These are phyloP conservation scores for Chytridium lagenaria DNA, from an alignment of 371 early-diverging fungal genomes.

Conservation along the genomic window DNA sequence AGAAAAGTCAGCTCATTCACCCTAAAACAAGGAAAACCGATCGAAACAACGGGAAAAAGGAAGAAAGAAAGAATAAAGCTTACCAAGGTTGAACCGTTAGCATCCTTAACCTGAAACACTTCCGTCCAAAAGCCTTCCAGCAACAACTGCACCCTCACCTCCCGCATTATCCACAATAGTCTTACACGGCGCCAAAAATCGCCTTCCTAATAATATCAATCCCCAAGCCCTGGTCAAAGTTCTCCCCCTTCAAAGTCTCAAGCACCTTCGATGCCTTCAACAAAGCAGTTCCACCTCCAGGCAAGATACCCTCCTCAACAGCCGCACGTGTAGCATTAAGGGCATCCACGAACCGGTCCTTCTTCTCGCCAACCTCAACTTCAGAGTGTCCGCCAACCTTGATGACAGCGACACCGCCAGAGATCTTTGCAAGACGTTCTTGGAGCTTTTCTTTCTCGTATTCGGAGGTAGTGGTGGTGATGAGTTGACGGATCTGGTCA, in stretches of 20 bases:
- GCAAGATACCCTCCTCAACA: slow-evolving; percentile 98
- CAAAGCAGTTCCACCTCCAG: slow-evolving; percentile 96
- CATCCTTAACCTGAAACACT: slow-evolving; percentile 40
- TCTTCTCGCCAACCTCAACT: slow-evolving; percentile 99
- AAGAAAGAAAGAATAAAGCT: slow-evolving; percentile 12
- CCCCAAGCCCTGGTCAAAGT: slow-evolving; percentile 98
- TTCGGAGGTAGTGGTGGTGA: slow-evolving; percentile 84
- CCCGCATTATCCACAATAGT: slow-evolving; percentile 96
- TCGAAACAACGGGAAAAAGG: too few relatives aligned
- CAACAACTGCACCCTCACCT: too few relatives aligned
- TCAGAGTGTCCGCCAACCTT: slow-evolving; percentile 96
- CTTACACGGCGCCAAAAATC: slow-evolving; percentile 87
- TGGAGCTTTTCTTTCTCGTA: slow-evolving; percentile 98
- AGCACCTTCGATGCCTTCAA: slow-evolving; percentile 89
- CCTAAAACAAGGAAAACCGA: slow-evolving; percentile 4
- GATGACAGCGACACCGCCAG: slow-evolving; percentile 98
- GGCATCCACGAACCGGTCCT: slow-evolving; percentile 98
- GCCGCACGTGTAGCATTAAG: slow-evolving; percentile 98
- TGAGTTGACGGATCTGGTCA: slow-evolving; percentile 93
- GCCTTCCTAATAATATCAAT: slow-evolving; percentile 94
- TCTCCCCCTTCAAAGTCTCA: slow-evolving; percentile 77
- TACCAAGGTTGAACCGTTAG: slow-evolving; percentile 75
- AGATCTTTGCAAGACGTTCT: slow-evolving; percentile 97
- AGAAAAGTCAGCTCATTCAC: neutral
- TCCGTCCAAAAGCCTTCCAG: slow-evolving; percentile 88